Evolutionary conservation across 768 basidiomycete genomes (phyloP).

Genomic region (Tubosaeta sp.): DNA sequence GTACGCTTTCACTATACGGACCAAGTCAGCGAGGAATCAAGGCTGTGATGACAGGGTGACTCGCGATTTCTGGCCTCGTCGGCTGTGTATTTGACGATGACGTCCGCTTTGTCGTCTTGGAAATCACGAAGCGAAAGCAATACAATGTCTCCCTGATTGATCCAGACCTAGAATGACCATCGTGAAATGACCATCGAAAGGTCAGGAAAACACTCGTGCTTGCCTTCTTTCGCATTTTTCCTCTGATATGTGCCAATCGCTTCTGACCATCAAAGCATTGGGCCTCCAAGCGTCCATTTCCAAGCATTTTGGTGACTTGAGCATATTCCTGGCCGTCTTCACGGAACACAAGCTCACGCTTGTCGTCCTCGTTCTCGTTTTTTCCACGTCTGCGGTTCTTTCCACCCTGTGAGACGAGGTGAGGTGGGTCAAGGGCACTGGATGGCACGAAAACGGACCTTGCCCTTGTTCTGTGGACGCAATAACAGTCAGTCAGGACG

Average conservation of each 20-base stretch:
- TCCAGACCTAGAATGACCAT: constrained; percentile 75
- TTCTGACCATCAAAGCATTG: constrained; percentile 99
- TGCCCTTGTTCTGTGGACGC: constrained; percentile 25
- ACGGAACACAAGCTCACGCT: constrained; percentile 97
- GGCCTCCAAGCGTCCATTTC: constrained; percentile 95
- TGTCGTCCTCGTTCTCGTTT: constrained; percentile 99
- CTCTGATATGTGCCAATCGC: constrained; percentile 94
- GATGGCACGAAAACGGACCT: constrained; percentile 11
- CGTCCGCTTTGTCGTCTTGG: constrained; percentile 99
- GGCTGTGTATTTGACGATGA: constrained; percentile 97
- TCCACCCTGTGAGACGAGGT: constrained; percentile 64
- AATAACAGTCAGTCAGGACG: background rate
- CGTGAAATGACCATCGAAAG: constrained; percentile 2
- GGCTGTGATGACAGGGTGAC: constrained; percentile 23
- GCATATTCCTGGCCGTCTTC: constrained; percentile 99
- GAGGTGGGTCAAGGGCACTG: background rate
- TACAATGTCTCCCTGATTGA: constrained; percentile 97
- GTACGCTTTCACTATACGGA: constrained; percentile 80
- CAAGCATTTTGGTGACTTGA: constrained; percentile 97
- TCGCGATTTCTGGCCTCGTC: constrained; percentile 84
- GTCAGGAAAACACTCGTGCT: constrained; percentile 16
- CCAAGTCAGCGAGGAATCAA: constrained; percentile 8
- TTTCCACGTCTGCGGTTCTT: constrained; percentile 99
- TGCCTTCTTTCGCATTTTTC: constrained; percentile 99
- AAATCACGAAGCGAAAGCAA: constrained; percentile 94